Percentiles rank a stretch among this genome's conserved stretches.
Conservation (phyloP, 139 green algal genomes). For the Chlamydomonas eustigma region DNA sequence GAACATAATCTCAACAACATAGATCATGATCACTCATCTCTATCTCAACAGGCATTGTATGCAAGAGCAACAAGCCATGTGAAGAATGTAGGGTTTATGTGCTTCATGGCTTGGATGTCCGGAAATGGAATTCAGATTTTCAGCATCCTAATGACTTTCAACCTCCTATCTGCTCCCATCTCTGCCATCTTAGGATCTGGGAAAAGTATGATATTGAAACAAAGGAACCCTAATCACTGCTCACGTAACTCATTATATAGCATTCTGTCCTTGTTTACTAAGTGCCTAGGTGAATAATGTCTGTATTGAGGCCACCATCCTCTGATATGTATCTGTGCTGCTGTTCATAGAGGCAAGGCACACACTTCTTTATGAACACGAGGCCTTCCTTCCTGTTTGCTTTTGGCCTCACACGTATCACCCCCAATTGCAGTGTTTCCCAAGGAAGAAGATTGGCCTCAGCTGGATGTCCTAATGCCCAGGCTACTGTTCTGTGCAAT, state of each 20-base stretch:
- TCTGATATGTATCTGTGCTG: too few species aligned
- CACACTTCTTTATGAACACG: too few species aligned
- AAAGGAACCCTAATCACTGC: too few species aligned
- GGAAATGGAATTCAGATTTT: conserved; percentile 89
- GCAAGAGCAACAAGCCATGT: conserved; percentile 10
- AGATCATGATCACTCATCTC: background rate
- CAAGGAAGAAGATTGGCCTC: conserved; percentile 45
- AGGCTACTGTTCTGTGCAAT: conserved; percentile 77
- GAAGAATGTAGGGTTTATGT: conserved; percentile 56
- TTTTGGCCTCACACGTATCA: too few species aligned
- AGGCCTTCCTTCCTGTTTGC: too few species aligned
- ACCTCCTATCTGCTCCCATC: conserved; percentile 70
- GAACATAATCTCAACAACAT: background rate
- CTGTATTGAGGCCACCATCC: too few species aligned
- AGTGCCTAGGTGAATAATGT: too few species aligned
- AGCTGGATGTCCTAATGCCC: conserved; percentile 63
- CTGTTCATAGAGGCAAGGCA: too few species aligned
- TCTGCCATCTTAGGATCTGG: conserved; percentile 68
- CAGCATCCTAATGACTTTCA: conserved; percentile 84
- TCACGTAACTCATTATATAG: too few species aligned
- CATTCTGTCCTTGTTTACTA: too few species aligned
- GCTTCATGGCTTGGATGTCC: conserved; percentile 97
- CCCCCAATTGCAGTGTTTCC: conserved; percentile 59
- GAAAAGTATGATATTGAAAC: conserved; percentile 50
- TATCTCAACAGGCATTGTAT: conserved; percentile 10